These are phyloP conservation scores for Bryoerythrophyllum caledonicum DNA, from an alignment of 225 moss, liverwort and hornwort genomes.

Conservation along the genomic window DNA sequence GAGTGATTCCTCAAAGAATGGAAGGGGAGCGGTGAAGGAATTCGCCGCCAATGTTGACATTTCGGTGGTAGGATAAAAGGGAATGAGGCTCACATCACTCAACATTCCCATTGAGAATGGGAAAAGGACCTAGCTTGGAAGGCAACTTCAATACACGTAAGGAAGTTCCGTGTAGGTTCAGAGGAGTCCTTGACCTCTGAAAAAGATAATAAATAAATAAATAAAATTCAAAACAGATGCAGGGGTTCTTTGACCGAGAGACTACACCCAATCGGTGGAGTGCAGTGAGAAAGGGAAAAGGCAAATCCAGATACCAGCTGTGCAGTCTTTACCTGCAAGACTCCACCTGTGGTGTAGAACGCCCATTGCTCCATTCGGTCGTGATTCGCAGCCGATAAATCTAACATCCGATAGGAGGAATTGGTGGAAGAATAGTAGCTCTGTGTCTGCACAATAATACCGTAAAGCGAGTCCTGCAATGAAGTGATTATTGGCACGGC, in stretches of 20 bases:
- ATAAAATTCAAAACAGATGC: too few species aligned
- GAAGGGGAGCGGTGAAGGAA: background rate
- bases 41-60: slow-evolving; percentile 34
- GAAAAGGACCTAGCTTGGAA: background rate
- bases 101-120: background rate
- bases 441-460: background rate
- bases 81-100: background rate
- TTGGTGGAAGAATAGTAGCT: background rate
- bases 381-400: slow-evolving; percentile 1
- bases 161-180: background rate
- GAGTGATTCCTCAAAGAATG: background rate
- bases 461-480: background rate
- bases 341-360: slow-evolving; percentile 17
- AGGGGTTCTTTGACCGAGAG: background rate
- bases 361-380: slow-evolving; percentile 16
- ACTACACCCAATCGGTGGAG: background rate
- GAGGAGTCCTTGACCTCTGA: background rate
- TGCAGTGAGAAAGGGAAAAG: background rate
- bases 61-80: background rate
- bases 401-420: background rate
- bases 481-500: background rate
- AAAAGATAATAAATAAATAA: too few species aligned
- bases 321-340: background rate
- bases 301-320: slow-evolving; percentile 6
- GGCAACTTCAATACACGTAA: background rate